A percentile compares a stretch with the other conserved stretches of the same genome.
phyloP scores from a whole-genome alignment of 129 eudicot species.

The Daucus carota region DH1_v3.0 NC_030385.2:44087001-44087500 shows the following conservation, averaged over 20 bases:
- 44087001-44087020: not conserved
- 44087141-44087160: not conserved
- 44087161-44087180: not conserved
- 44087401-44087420: not conserved
- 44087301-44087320: conserved; percentile 13
- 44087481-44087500: not conserved
- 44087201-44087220: not conserved
- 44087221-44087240: conserved; percentile 16
- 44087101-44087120: conserved; percentile 46
- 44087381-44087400: not conserved
- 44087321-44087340: not conserved
- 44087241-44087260: conserved; percentile 38
- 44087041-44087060: not conserved
- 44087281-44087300: conserved; percentile 37
- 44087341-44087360: not conserved
- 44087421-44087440: not conserved
- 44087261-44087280: conserved; percentile 29
- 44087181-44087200: not conserved
- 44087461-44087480: too few relatives aligned
- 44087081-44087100: conserved; percentile 19
- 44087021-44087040: not conserved
- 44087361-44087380: not conserved
- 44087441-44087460: too few relatives aligned
- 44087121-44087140: conserved; percentile 42
- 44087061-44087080: not conserved